Evolutionary conservation across 2,329 filamentous ascomycete genomes (phyloP).

Genomic region (Nothopassalora personata): DNA sequence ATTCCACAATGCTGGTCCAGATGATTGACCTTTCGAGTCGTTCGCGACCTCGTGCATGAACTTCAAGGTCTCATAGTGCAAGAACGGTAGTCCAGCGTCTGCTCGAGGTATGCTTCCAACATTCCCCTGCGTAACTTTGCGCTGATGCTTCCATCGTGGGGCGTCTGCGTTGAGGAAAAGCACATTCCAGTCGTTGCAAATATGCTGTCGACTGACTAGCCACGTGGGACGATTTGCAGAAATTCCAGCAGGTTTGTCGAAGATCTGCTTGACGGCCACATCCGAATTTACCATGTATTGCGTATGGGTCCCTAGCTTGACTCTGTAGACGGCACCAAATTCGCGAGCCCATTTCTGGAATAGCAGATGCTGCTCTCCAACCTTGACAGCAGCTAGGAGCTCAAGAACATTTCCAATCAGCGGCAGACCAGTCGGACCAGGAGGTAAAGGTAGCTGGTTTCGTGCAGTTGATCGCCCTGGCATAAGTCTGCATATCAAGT

Average conservation of each 20-base stretch:
- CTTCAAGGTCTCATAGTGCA: constrained; percentile 8
- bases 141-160: constrained; percentile 8
- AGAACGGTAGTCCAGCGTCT: background rate
- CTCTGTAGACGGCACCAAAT: constrained; percentile 6
- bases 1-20: background rate
- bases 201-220: constrained; percentile 8
- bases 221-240: constrained; percentile 7
- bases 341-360: constrained; percentile 3
- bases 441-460: background rate
- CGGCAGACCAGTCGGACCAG: background rate
- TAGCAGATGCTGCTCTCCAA: constrained; percentile 8
- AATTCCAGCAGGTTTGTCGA: constrained; percentile 4
- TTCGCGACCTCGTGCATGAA: constrained; percentile 3
- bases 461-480: background rate
- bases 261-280: constrained; percentile 6
- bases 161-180: constrained; percentile 6
- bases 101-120: constrained; percentile 6
- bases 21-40: background rate
- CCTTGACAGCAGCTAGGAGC: background rate
- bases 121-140: constrained; percentile 5
- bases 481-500: background rate
- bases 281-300: constrained; percentile 8
- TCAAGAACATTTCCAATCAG: constrained; percentile 2
- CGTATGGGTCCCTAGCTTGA: constrained; percentile 5
- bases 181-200: constrained; percentile 6